Evolutionary conservation across 2,329 filamentous ascomycete genomes (phyloP), one percentile per base, ranked within the genome.

Genomic region (Clonostachys chloroleuca): DNA sequence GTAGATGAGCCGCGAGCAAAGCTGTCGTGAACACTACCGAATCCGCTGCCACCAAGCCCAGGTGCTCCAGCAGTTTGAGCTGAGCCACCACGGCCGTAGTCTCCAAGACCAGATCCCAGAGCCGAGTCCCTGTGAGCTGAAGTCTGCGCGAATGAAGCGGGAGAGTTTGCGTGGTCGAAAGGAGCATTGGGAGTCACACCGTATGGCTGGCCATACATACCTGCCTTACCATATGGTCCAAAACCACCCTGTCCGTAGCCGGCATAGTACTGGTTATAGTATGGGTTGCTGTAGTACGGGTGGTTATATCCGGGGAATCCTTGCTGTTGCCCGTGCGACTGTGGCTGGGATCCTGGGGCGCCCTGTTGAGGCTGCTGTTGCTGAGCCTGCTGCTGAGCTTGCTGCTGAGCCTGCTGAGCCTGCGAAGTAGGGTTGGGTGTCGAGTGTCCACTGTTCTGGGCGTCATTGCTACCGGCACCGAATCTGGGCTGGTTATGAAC

Each of bases 391-490:
- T 68, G 65, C 10, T 30, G 24, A 50, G 74, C 73, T 47, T 68
- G 70, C 50, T 74, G 71, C 34, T 71, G 70, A 47, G 65, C 50
- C 52, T 70, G 67, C 56, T 80, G 78, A 42, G 69, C 70, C 60
- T 80, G 78, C 12, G 71, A 69, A 39, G 85, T 77, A 30, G 92
- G 91, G 70, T 95, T 94, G 35, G 92, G 92, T 3, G 92, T 96
- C 59, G 87, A 92, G 65, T 94, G 87, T 41, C 91, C 92, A 63
- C 90, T 96, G 72, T 86, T 90, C 59, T 91, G 88, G 51, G 81
- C 79, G 47, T 95, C 90, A 50, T 77, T 70, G 33, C 74, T 68
- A 42, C 72, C 73, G 54, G 71, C 73, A 33, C 77, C 76, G 41
- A 84, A 85, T 46, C 83, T 78, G 5, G 81, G 78, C 53, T 77